Conservation (phyloP, 2,329 filamentous ascomycete species). For the Colletotrichum tabaci region DNA sequence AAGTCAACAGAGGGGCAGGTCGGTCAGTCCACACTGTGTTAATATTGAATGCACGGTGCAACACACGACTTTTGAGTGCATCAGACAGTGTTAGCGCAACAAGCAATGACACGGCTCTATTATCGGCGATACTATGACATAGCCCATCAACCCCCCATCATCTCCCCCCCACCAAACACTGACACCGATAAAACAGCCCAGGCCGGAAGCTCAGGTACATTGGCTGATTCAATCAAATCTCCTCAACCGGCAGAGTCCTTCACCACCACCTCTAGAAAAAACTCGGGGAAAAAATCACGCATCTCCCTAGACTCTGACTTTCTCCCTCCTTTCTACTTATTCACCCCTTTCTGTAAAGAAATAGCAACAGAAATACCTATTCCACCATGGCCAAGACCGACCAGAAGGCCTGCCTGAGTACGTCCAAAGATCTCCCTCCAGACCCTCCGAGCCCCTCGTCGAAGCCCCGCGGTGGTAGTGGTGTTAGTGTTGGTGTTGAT, state of each 20-base stretch:
- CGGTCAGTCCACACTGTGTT: constrained; percentile 22
- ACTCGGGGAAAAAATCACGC: constrained; percentile 54
- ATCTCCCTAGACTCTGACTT: constrained; percentile 39
- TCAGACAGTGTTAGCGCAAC: constrained; percentile 6
- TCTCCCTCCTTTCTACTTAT: constrained; percentile 11
- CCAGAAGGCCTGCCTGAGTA: constrained; percentile 75
- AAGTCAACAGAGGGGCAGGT: constrained; percentile 45
- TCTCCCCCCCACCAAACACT: constrained; percentile 34
- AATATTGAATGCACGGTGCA: neutral
- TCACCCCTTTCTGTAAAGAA: constrained; percentile 28
- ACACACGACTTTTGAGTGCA: accelerated
- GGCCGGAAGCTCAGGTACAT: constrained; percentile 33
- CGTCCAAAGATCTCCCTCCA: constrained; percentile 56
- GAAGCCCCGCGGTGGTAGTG: constrained; percentile 35
- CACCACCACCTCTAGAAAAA: constrained; percentile 44
- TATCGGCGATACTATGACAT: constrained; percentile 41
- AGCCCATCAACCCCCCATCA: constrained; percentile 11
- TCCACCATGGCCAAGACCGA: constrained; percentile 67
- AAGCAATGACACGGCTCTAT: constrained; percentile 25
- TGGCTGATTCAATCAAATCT: constrained; percentile 42
- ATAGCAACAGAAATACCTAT: constrained; percentile 21
- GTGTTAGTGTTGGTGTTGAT: constrained; percentile 15
- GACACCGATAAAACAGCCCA: constrained; percentile 38
- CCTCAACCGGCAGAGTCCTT: constrained; percentile 45
- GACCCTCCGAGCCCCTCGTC: constrained; percentile 46